These are phyloP conservation scores for Eimeria sp. DNA, from an alignment of 169 alveolate species.

Conservation along the genomic window DNA sequence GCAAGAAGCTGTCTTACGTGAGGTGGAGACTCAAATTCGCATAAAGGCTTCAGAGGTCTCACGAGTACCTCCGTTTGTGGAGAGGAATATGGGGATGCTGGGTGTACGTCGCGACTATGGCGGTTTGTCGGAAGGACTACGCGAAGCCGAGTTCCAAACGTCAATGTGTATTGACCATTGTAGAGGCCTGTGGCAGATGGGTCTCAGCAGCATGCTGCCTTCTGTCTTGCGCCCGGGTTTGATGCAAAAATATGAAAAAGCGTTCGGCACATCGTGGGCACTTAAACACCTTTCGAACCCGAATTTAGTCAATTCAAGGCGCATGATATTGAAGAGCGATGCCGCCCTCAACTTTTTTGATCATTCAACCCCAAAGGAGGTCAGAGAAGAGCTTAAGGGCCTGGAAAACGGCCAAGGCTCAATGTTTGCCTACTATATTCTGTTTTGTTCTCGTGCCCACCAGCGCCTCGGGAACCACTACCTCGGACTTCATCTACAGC, in stretches of 20 bases:
- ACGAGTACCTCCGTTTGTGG: conserved; percentile 67
- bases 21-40: conserved; percentile 44
- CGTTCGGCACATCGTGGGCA: conserved; percentile 64
- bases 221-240: conserved; percentile 39
- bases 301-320: conserved; percentile 60
- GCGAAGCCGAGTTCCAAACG: conserved; percentile 60
- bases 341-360: conserved; percentile 78
- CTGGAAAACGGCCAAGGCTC: conserved; percentile 72
- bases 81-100: conserved; percentile 64
- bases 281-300: conserved; percentile 57
- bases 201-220: conserved; percentile 65
- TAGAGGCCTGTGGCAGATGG: conserved; percentile 62
- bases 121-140: not conserved
- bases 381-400: conserved; percentile 59
- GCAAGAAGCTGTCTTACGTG: conserved; percentile 72
- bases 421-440: conserved; percentile 76
- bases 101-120: conserved; percentile 81
- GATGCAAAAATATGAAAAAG: conserved; percentile 57
- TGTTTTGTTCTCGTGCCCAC: conserved; percentile 57
- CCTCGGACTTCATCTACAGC: conserved; percentile 66
- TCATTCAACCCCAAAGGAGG: conserved; percentile 74
- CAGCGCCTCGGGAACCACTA: conserved; percentile 51
- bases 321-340: conserved; percentile 70
- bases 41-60: not conserved
- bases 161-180: conserved; percentile 81